These are phyloP conservation scores for Kwoniella europaea DNA, from an alignment of 768 basidiomycete species.

Conservation along the genomic window DNA sequence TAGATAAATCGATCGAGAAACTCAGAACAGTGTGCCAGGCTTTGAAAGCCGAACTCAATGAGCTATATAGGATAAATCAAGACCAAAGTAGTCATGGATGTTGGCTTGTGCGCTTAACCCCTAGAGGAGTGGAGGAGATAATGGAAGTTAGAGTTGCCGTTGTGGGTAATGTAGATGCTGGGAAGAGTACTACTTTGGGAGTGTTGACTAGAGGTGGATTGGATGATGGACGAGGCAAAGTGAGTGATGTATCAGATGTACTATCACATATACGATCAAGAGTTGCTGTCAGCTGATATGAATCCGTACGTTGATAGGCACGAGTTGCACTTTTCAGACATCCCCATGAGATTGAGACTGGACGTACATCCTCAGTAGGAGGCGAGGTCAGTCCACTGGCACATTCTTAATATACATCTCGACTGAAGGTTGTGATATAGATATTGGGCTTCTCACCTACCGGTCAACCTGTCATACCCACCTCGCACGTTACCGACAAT, in stretches of 20 bases:
- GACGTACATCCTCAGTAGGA: constrained; percentile 91
- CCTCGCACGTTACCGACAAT: constrained; percentile 55
- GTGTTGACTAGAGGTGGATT: constrained; percentile 85
- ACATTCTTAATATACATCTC: background rate
- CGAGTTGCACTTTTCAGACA: constrained; percentile 91
- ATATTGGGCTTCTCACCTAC: constrained; percentile 84
- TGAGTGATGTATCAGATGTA: background rate
- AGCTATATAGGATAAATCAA: constrained; percentile 48
- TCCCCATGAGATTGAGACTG: constrained; percentile 96
- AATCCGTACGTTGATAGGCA: constrained; percentile 62
- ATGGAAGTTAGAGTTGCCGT: constrained; percentile 90
- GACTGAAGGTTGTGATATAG: constrained; percentile 58
- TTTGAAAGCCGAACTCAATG: constrained; percentile 47
- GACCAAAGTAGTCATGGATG: constrained; percentile 38
- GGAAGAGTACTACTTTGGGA: constrained; percentile 91
- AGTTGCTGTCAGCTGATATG: constrained; percentile 57
- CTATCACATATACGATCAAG: too few relatives aligned
- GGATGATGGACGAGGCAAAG: constrained; percentile 48
- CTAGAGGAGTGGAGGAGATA: constrained; percentile 55
- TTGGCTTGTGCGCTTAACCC: constrained; percentile 49
- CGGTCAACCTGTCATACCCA: constrained; percentile 79
- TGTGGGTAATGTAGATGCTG: constrained; percentile 83
- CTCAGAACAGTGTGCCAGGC: constrained; percentile 30
- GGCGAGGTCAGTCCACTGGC: constrained; percentile 74
- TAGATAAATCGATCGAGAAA: constrained; percentile 41